Base-by-base conservation (phyloP, 768 basidiomycete genomes). In the Phylloporus rhodoxanthus region DNA sequence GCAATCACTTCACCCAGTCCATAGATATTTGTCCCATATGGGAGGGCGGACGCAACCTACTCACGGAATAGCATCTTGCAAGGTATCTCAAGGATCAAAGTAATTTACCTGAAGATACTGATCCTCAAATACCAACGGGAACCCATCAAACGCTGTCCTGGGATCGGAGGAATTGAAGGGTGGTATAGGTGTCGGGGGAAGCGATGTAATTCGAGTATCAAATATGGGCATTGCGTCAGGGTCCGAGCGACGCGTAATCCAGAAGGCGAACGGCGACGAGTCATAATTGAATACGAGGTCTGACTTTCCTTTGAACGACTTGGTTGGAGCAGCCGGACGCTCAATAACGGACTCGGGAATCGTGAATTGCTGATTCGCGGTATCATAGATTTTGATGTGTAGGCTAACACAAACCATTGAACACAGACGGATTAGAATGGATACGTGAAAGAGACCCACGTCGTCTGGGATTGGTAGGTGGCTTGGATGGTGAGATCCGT, bases 51-150 rank as follows among this genome's bases (percentile, higher is more conserved):
- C 1, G 85, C 70, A 17, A 91, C 54, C 81, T 82, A 51, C 2
- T 14, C 45, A 1, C 37, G 2, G 20, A 13, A 29, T n/a, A 29
- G 43, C 10, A 43, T 15, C 33, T 5, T 32, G 10, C 14, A 30
- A 23, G 7, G 19, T 25, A 34, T 29, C 17, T n/a, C n/a, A 26
- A 41, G 23, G 1, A 19, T 8, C 8, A 26, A 20, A 25, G 15
- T 1, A 10, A 26, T 51, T 43, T 49, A 80, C 79, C 75, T 89
- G 85, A 19, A 91, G 73, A 61, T 88, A 90, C 58, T 84, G 84
- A 53, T 90, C 80, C 57, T 90, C 87, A 58, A 90, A 90, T 11
- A 91, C 77, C 10, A 91, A 70, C 0, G 81, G 78, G 50, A 87
- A 85, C 0, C 76, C 81, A 48, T 81, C 73, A 15, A 89, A 70